Base-by-base conservation (phyloP, 2,329 filamentous ascomycete genomes). In the Aspergillus neoniger region DNA sequence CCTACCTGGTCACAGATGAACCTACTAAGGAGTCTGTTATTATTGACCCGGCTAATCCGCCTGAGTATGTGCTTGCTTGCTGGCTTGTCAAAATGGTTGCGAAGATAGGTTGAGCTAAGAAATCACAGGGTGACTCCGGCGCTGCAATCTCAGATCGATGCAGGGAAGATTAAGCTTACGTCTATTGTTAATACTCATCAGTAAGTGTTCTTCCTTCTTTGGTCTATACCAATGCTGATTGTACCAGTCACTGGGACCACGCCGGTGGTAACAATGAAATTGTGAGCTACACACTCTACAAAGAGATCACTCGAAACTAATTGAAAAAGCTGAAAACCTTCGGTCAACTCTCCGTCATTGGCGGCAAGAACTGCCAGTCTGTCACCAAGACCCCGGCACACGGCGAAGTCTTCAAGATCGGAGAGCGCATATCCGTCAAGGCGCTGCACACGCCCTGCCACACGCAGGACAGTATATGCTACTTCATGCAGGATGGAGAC, bases 401-500 rank as follows among this genome's bases (percentile, higher is more conserved):
- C 74, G 87, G 88, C 41, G 86, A 91, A 66, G 86, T 82, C 3
- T 96, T 97, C 82, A 89, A 86, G 64, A 86, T 99, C 63, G 95
- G 95, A 58, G 82, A 86, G 43, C 84, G 85, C 67, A 95, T 99
- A 75, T 84, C 85, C 14, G 89, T 97, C 59, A 94, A 86, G 73
- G 90, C 91, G 23, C 81, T 98, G n/a, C 91, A 98, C 78, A 99
- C 95, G 12, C 95, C 95, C 1, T 99, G 95, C 77, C 95, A 99
- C 76, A 99, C 95, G 1, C 93, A 97, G 80, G 95, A 99, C 80
- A 97, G 93, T 76, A 96, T 99, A 74, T 99, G 95, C 82, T 99
- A 88, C 81, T 91, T 88, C 68, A 88, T 95, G 81, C 86, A 96
- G 77, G 94, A 99, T 71, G 88, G 87, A 9, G 67, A 76, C 12